Percentiles rank a stretch among this genome's conserved stretches.
Evolutionary conservation across 768 basidiomycete species (phyloP).

Genomic region (Leccinum disarticulatum): DNA sequence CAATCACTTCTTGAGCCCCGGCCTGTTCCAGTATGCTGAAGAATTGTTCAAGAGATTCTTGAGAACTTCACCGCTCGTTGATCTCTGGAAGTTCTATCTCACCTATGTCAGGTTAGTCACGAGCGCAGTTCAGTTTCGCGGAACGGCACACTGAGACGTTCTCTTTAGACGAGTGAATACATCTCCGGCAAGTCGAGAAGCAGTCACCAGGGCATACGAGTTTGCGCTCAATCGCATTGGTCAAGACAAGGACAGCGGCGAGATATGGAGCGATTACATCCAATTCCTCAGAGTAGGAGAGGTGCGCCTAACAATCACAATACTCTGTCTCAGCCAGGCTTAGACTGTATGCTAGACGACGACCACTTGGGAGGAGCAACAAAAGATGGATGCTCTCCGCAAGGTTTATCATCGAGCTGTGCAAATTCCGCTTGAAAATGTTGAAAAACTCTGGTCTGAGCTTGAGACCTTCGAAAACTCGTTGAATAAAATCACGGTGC

Average conservation of each 20-base stretch:
- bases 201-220: conserved; percentile 87
- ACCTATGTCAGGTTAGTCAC: conserved; percentile 81
- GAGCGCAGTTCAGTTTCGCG: conserved; percentile 9
- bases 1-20: conserved; percentile 67
- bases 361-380: conserved; percentile 93
- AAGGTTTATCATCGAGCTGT: conserved; percentile 93
- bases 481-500: conserved; percentile 82
- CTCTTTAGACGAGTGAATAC: conserved; percentile 61
- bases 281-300: conserved; percentile 81
- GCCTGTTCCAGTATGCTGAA: conserved; percentile 76
- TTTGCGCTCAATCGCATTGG: conserved; percentile 89
- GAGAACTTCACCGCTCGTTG: conserved; percentile 81
- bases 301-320: conserved; percentile 43
- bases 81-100: conserved; percentile 91
- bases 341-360: conserved; percentile 43
- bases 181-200: conserved; percentile 68
- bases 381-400: conserved; percentile 90
- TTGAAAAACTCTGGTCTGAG: conserved; percentile 92
- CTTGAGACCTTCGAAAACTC: conserved; percentile 89
- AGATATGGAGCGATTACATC: conserved; percentile 94
- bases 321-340: conserved; percentile 4
- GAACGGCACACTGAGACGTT: conserved; percentile 12
- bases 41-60: conserved; percentile 87
- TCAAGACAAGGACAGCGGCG: conserved; percentile 87
- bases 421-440: conserved; percentile 90